phyloP scores from a whole-genome alignment of 2,329 filamentous ascomycete genomes.

The Aureobasidium uvarum region DNA sequence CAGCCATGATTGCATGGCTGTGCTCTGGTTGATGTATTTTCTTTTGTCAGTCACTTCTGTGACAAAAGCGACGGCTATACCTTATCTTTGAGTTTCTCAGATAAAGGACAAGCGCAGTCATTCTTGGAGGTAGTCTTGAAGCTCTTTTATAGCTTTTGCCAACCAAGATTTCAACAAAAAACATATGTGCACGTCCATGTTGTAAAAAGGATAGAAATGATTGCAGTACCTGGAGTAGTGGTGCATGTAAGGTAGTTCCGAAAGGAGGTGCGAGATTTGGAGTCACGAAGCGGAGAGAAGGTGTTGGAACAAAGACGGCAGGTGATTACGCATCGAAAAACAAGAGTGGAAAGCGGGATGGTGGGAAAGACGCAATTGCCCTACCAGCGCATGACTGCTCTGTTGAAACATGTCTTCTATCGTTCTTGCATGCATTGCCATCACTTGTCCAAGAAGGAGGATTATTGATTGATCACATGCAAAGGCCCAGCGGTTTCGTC shows the following conservation, averaged over 20 bases:
- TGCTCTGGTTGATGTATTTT: constrained; percentile 3
- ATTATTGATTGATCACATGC: constrained; percentile 18
- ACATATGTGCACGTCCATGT: background rate
- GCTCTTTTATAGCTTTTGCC: constrained; percentile 9
- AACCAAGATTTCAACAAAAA: background rate
- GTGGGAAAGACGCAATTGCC: constrained; percentile 11
- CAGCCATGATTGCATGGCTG: constrained; percentile 6
- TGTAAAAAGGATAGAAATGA: background rate
- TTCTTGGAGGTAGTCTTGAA: constrained; percentile 15
- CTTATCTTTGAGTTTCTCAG: background rate
- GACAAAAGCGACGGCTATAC: constrained; percentile 25
- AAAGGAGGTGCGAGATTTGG: constrained; percentile 17
- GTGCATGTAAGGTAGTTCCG: background rate
- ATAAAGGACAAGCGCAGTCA: constrained; percentile 26
- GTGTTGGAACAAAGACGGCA: constrained; percentile 9
- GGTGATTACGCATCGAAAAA: constrained; percentile 3
- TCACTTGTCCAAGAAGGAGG: background rate
- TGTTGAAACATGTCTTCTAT: background rate
- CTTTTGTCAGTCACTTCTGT: constrained; percentile 8
- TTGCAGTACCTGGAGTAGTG: background rate
- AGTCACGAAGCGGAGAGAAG: constrained; percentile 3
- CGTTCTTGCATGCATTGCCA: constrained; percentile 6
- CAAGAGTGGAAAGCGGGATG: constrained; percentile 13
- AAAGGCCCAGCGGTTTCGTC: constrained; percentile 5
- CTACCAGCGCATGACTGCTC: background rate